These are phyloP conservation scores for Darksidea phi DNA, from an alignment of 495 filamentous ascomycete genomes.

Conservation along the genomic window DNA sequence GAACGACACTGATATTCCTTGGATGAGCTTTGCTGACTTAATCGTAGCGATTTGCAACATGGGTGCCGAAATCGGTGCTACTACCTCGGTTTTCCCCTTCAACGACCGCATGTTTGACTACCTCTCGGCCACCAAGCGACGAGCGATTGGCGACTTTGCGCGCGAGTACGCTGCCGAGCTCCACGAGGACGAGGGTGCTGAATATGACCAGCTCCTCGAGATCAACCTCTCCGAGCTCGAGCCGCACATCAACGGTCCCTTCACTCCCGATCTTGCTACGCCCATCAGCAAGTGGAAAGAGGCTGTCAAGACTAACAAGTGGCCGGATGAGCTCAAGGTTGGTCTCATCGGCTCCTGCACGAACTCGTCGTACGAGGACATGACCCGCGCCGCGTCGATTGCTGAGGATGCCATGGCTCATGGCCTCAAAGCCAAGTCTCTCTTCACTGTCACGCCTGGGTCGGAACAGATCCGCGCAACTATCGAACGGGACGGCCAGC, in stretches of 20 bases:
- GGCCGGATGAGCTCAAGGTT: constrained; percentile 97
- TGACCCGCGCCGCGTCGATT: constrained; percentile 93
- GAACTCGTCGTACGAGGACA: constrained; percentile 99
- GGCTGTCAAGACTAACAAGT: constrained; percentile 88
- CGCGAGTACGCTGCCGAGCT: constrained; percentile 82
- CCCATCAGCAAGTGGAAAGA: constrained; percentile 97
- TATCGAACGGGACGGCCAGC: constrained; percentile 90
- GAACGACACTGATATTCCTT: too few species aligned
- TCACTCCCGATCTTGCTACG: constrained; percentile 98
- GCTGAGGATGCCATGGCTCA: constrained; percentile 91
- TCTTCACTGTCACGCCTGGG: constrained; percentile 93
- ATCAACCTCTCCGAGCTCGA: constrained; percentile 93
- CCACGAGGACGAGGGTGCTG: constrained; percentile 83
- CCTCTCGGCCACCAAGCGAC: constrained; percentile 87
- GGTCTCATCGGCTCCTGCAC: constrained; percentile 98
- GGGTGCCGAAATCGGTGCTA: constrained; percentile 91
- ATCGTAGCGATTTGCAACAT: constrained; percentile 56
- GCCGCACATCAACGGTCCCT: constrained; percentile 98
- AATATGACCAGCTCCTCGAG: constrained; percentile 96
- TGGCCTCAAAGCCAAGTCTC: constrained; percentile 88
- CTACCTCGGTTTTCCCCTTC: constrained; percentile 98
- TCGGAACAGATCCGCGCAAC: constrained; percentile 98
- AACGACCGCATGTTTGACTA: constrained; percentile 98
- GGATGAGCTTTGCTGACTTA: too few species aligned
- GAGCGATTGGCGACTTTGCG: constrained; percentile 85